Base-by-base conservation (phyloP, 1,284 basidiomycete genomes). In the Pseudozyma sp. region DNA sequence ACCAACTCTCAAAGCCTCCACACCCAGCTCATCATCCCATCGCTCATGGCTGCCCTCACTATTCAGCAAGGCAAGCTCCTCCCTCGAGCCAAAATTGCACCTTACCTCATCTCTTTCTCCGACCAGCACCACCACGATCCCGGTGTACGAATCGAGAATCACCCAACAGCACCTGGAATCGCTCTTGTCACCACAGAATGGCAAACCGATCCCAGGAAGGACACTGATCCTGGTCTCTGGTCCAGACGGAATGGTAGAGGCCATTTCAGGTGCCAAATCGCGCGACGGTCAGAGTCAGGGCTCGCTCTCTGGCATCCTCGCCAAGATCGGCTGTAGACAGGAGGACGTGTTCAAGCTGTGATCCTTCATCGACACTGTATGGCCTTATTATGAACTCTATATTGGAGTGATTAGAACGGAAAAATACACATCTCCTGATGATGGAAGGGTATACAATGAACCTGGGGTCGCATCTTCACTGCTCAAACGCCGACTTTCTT, bases 281-380 rank as follows among this genome's bases (percentile, higher is more conserved):
- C 44, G 67, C 34, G 57, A 77, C 46, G 70, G 70, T 31, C 53
- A 56, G 35, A 45, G 39, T 13, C 74, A 77, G 48, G 74, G 76
- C n/a, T 34, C 35, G 8, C 62, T 78, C 7, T 31, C 31, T 6
- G 76, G 76, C 30, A 46, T 65, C 7, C 57, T 78, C 13, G 46
- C 53, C 7, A 24, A 24, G 5, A 56, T 78, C 34, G 62, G 66
- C 0, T 50, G 60, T 13, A 47, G 40, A 4, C 54, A 67, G 33
- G 60, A 76, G 13, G 51, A 77, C 37, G 76, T 78, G 1, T 73
- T 56, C 52, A 78, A 78, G 52, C 64, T 78, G 24, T 78, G 43
- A 52, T 7, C 46, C 11, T 10, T 1, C 24, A 24, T 24, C 24
- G 24, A 24, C 24, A 24, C 24, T 24, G 24, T 24, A 24, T 24